Evolutionary conservation across 2,329 filamentous ascomycete genomes (phyloP).

Genomic region (Sclerotiophoma versabilis): DNA sequence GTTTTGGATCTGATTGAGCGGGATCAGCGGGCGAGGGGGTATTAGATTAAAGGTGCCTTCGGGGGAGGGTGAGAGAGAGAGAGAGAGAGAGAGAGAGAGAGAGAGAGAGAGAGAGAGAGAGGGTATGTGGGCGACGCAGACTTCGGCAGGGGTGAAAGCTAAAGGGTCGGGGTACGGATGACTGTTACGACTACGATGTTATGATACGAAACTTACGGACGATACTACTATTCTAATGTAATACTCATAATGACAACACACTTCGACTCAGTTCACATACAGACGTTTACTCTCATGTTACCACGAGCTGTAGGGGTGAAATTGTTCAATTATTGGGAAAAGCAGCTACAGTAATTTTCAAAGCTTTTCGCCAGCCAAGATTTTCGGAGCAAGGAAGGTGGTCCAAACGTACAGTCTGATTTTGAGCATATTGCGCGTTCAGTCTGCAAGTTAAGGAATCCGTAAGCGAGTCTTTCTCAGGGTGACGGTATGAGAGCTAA

Average conservation of each 20-base stretch:
- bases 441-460: not conserved
- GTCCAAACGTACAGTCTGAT: not conserved
- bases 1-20: constrained; percentile 33
- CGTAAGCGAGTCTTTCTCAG: not conserved
- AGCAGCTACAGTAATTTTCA: not conserved
- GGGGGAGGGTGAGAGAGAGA: not conserved
- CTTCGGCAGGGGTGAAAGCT: no score
- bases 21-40: constrained; percentile 25
- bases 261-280: not conserved
- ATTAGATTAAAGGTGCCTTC: constrained; percentile 4
- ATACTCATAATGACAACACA: constrained; percentile 1
- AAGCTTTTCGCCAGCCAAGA: not conserved
- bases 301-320: no score
- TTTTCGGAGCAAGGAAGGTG: not conserved
- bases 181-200: constrained; percentile 4
- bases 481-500: not conserved
- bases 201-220: constrained; percentile 7
- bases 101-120: no score
- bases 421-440: not conserved
- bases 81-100: no score
- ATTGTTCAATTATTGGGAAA: no score
- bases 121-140: no score
- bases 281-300: not conserved
- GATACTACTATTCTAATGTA: constrained; percentile 16
- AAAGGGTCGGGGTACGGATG: no score